Conservation (phyloP, 2,329 filamentous ascomycete species). For the Aaosphaeria arxii region DNA sequence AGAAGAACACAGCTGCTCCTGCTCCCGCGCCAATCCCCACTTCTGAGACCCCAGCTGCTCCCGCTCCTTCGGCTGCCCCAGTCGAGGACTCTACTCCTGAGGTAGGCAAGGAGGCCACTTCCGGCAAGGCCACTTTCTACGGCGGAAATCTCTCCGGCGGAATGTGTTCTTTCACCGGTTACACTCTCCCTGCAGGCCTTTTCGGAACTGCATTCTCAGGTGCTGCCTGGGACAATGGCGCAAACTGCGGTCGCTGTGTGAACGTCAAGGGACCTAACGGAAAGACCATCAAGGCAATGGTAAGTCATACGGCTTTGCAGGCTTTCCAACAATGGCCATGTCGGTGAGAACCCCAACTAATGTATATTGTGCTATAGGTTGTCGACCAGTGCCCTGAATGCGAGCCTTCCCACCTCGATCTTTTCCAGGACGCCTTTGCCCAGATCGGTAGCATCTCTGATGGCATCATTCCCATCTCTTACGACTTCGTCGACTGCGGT, state of each 20-base stretch:
- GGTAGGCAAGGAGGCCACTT: conserved; percentile 10
- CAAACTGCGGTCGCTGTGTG: conserved; percentile 61
- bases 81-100: background rate
- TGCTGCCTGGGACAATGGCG: conserved; percentile 54
- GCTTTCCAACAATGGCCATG: background rate
- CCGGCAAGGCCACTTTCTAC: conserved; percentile 36
- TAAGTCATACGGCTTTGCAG: conserved; percentile 28
- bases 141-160: conserved; percentile 52
- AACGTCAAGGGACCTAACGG: conserved; percentile 57
- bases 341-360: background rate
- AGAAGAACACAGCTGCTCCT: background rate
- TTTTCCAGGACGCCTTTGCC: conserved; percentile 52
- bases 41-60: background rate
- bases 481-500: conserved; percentile 51
- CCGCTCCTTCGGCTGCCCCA: background rate
- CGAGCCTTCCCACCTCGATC: conserved; percentile 53
- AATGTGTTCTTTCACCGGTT: conserved; percentile 61
- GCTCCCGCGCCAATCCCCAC: background rate
- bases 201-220: conserved; percentile 62
- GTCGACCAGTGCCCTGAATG: conserved; percentile 59
- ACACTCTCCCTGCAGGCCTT: conserved; percentile 58
- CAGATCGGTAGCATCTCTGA: conserved; percentile 43
- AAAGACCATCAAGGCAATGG: conserved; percentile 62
- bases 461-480: conserved; percentile 51
- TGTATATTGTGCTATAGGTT: conserved; percentile 34